Evolutionary conservation across 2,329 filamentous ascomycete species (phyloP).

Genomic region (Ceratocystiopsis brevicomis): DNA sequence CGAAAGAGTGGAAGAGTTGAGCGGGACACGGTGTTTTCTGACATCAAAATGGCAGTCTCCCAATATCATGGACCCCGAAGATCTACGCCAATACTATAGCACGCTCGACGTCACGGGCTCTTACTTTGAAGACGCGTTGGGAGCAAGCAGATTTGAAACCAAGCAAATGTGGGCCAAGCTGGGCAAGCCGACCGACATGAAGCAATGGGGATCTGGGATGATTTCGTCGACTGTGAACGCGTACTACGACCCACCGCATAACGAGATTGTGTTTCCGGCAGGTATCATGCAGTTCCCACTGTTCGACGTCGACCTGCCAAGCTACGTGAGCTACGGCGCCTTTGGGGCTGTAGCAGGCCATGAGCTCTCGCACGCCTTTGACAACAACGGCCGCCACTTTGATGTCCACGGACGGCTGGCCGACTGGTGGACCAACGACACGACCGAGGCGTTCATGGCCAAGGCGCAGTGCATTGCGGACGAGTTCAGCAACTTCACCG

Average conservation of each 20-base stretch:
- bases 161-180: conserved; percentile 35
- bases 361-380: conserved; percentile 52
- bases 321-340: conserved; percentile 49
- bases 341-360: conserved; percentile 50
- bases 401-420: conserved; percentile 45
- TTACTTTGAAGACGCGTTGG: conserved; percentile 39
- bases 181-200: conserved; percentile 39
- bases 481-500: conserved; percentile 44
- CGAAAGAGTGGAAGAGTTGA: too few relatives aligned
- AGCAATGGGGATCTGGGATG: conserved; percentile 38
- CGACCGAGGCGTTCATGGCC: conserved; percentile 36
- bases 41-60: conserved; percentile 17
- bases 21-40: too few relatives aligned
- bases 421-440: conserved; percentile 47
- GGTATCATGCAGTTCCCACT: conserved; percentile 52
- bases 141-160: conserved; percentile 28
- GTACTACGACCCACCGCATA: conserved; percentile 44
- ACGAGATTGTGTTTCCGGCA: conserved; percentile 50
- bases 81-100: conserved; percentile 37
- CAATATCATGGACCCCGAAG: conserved; percentile 37
- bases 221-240: conserved; percentile 44
- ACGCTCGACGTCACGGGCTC: conserved; percentile 25
- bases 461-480: conserved; percentile 46
- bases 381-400: conserved; percentile 44
- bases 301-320: conserved; percentile 42